A percentile compares a stretch with the other conserved stretches of the same genome.
These are phyloP conservation scores for Verticillium nonalfalfae DNA, from an alignment of 2,329 filamentous ascomycete genomes.

Conservation along the genomic window DNA sequence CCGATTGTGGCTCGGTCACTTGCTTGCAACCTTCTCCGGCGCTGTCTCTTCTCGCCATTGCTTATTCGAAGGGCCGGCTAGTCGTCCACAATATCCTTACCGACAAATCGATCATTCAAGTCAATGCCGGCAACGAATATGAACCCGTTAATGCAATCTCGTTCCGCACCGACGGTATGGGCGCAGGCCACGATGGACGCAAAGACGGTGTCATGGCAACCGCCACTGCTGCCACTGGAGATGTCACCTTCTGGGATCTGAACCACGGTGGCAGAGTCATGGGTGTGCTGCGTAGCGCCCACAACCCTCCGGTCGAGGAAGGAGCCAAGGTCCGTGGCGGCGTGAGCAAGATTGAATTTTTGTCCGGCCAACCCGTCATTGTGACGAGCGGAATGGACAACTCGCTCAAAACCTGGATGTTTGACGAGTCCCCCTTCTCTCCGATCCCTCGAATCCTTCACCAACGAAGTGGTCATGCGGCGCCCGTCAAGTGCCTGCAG, in stretches of 20 bases:
- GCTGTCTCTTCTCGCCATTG: conserved; percentile 79
- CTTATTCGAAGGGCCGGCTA: conserved; percentile 74
- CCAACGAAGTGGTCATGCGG: conserved; percentile 80
- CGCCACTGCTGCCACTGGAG: conserved; percentile 69
- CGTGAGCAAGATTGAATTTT: conserved; percentile 82
- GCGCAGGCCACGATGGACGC: conserved; percentile 80
- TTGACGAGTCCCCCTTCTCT: conserved; percentile 86
- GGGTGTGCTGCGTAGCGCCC: conserved; percentile 80
- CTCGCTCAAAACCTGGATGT: conserved; percentile 92
- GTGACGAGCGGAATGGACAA: conserved; percentile 91
- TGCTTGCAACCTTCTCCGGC: conserved; percentile 80
- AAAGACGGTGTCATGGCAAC: conserved; percentile 93
- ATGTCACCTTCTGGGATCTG: conserved; percentile 94
- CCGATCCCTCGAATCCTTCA: conserved; percentile 81
- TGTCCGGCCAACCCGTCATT: conserved; percentile 82
- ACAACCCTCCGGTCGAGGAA: conserved; percentile 63
- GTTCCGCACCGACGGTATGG: conserved; percentile 83
- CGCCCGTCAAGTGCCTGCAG: conserved; percentile 71
- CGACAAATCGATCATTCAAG: conserved; percentile 64
- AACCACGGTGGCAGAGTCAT: conserved; percentile 82
- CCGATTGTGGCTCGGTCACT: conserved; percentile 74
- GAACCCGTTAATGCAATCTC: conserved; percentile 73
- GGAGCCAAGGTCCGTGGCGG: conserved; percentile 61
- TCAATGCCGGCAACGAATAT: conserved; percentile 60
- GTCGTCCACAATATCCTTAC: conserved; percentile 75